Evolutionary conservation across 371 early-diverging fungal species (phyloP), one percentile per base, ranked within the genome.

Genomic region (Saksenaea oblongispora): DNA sequence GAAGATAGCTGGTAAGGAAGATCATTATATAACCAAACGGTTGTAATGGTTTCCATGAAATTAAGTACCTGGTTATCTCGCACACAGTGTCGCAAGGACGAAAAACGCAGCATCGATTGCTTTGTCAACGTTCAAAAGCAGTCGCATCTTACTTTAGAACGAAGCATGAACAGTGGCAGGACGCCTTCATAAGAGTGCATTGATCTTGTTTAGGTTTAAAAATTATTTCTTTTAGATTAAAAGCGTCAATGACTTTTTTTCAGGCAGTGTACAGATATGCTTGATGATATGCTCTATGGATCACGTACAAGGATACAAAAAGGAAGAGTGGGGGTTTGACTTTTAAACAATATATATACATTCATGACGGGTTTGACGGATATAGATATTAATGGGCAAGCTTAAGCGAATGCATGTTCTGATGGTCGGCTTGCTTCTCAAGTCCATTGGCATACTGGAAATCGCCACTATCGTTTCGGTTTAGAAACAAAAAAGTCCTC

Each of bases 401-500:
- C 41, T 79, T 75, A 13, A 80, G 71, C 17, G 75, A 65, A 42
- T 75, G 80, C 77, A 75, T 80, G 35, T 71, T 76, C 37, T 72
- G 69, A 36, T 44, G 51, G 27, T 73, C 60, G 9, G 64, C 58
- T 56, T 71, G 68, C 14, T 66, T 63, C 54, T 76, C 73, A 18
- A 81, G 63, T 22, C 84, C 84, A 67, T 85, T 79, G n/a, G 87
- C 88, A 65, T 89, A 89, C 73, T 91, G 91, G 66, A 93, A 87
- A 47, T 86, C 84, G 34, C 76, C 80, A 65, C 74, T 76, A 41
- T 17, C 41, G 1, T 28, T 8, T 26, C 26, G 5, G 4, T 14
- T 61, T 44, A 7, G 1, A 53, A 27, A 4, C 3, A 9, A 37
- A 55, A 31, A 42, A 24, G 55, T n/a, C 39, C 34, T 35, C 17